These are phyloP conservation scores for Aureobasidium sp. DNA, from an alignment of 2,329 filamentous ascomycete species.

Conservation along the genomic window DNA sequence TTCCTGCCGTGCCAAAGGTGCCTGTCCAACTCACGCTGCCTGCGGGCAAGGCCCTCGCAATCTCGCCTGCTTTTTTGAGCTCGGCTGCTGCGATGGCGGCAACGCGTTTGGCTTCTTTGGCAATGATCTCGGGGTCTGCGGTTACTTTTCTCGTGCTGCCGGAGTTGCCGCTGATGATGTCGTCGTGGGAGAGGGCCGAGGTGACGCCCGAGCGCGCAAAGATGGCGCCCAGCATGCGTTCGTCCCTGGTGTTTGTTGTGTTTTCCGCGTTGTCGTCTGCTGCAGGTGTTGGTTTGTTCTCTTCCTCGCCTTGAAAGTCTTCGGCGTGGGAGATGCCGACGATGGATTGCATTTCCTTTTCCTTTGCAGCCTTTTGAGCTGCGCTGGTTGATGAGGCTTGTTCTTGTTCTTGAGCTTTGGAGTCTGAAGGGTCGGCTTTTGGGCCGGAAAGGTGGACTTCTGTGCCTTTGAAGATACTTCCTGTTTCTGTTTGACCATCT, in stretches of 20 bases:
- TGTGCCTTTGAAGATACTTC: slow-evolving; percentile 77
- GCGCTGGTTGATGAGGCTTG: not conserved
- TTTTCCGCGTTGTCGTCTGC: slow-evolving; percentile 6
- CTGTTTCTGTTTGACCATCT: slow-evolving; percentile 65
- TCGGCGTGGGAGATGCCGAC: slow-evolving; percentile 36
- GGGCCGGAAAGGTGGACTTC: slow-evolving; percentile 54
- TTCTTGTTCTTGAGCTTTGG: not conserved
- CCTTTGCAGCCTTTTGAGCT: not conserved
- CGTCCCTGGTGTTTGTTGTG: slow-evolving; percentile 24
- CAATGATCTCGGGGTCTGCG: slow-evolving; percentile 69
- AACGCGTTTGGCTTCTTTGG: slow-evolving; percentile 70
- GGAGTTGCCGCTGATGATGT: slow-evolving; percentile 71
- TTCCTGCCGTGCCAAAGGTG: slow-evolving; percentile 65
- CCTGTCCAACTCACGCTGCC: slow-evolving; percentile 94
- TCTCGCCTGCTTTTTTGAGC: slow-evolving; percentile 62
- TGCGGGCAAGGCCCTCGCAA: slow-evolving; percentile 63
- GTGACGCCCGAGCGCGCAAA: slow-evolving; percentile 81
- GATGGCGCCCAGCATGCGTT: slow-evolving; percentile 77
- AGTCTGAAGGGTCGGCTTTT: slow-evolving; percentile 18
- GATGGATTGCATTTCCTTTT: slow-evolving; percentile 23
- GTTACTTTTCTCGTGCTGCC: slow-evolving; percentile 41
- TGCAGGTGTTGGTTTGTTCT: slow-evolving; percentile 16
- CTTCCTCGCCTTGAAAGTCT: slow-evolving; percentile 29
- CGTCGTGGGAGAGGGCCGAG: slow-evolving; percentile 86
- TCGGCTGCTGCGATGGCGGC: slow-evolving; percentile 70